phyloP scores from a whole-genome alignment of 768 basidiomycete species.

The Dentipellis fragilis region DNA sequence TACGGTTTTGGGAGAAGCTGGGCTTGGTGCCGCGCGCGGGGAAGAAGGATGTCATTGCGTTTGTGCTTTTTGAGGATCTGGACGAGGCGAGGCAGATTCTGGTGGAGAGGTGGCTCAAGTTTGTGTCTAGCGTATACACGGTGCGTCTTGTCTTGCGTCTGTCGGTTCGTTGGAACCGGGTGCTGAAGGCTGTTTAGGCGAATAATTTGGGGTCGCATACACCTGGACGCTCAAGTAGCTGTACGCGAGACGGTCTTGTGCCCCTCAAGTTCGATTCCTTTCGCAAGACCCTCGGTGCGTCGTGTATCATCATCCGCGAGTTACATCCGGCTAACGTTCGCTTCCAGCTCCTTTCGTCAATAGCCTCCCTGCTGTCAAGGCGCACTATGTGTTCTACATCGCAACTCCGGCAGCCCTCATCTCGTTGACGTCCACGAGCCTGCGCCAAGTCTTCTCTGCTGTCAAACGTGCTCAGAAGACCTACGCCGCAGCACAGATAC shows the following conservation, averaged over 20 bases:
- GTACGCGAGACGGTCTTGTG: conserved; percentile 46
- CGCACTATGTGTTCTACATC: conserved; percentile 57
- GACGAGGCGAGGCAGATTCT: conserved; percentile 34
- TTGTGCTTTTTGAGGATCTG: conserved; percentile 59
- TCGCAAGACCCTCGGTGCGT: conserved; percentile 54
- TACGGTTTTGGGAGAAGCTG: conserved; percentile 82
- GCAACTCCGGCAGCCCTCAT: conserved; percentile 51
- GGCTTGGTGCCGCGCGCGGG: conserved; percentile 65
- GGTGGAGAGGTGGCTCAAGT: conserved; percentile 52
- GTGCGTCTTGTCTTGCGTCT: conserved; percentile 34
- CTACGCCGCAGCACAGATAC: conserved; percentile 36
- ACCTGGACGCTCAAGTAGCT: conserved; percentile 38
- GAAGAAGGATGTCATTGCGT: conserved; percentile 57
- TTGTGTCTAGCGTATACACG: conserved; percentile 42
- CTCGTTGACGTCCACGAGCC: conserved; percentile 51
- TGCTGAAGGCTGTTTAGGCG: conserved; percentile 28
- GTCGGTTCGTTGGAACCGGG: neutral
- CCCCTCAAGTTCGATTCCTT: conserved; percentile 60
- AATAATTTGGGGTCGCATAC: conserved; percentile 50
- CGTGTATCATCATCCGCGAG: neutral
- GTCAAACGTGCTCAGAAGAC: conserved; percentile 46
- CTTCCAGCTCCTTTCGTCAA: conserved; percentile 39
- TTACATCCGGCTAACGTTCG: conserved; percentile 2
- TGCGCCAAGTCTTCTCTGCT: conserved; percentile 61
- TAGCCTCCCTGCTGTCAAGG: conserved; percentile 26